Evolutionary conservation across 192 early-diverging fungal genomes (phyloP).

Genomic region (Irineochytrium annulatum): DNA sequence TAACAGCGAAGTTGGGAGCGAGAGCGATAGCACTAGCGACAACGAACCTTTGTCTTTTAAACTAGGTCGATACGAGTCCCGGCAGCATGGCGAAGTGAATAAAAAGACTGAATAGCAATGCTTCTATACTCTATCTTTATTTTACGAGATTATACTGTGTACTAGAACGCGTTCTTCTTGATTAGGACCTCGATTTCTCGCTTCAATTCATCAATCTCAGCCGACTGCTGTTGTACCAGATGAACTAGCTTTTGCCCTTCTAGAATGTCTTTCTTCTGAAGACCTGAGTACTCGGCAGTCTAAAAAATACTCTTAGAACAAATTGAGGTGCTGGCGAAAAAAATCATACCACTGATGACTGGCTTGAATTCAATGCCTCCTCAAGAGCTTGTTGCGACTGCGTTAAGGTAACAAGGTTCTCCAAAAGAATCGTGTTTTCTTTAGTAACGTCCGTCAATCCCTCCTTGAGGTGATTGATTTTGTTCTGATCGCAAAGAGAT

Average conservation of each 20-base stretch:
- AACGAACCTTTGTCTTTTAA: constrained; percentile 21
- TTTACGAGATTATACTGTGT: not conserved
- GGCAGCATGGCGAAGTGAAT: too few relatives aligned
- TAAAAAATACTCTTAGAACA: constrained; percentile 7
- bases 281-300: constrained; percentile 51
- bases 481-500: constrained; percentile 23
- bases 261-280: constrained; percentile 44
- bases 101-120: not conserved
- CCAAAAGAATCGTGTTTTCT: constrained; percentile 49
- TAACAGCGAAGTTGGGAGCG: not conserved
- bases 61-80: constrained; percentile 7
- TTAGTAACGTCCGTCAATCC: constrained; percentile 41
- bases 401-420: constrained; percentile 41
- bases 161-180: constrained; percentile 24
- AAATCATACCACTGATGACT: constrained; percentile 44
- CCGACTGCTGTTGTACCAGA: constrained; percentile 42
- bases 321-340: not conserved
- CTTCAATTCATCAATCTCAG: constrained; percentile 51
- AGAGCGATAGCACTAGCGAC: not conserved
- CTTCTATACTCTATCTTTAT: not conserved
- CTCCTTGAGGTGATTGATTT: constrained; percentile 38
- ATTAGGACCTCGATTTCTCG: constrained; percentile 52
- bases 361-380: constrained; percentile 42
- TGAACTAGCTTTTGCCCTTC: constrained; percentile 47
- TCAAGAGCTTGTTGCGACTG: constrained; percentile 44